Evolutionary conservation across 345 rosid genomes (phyloP), one percentile per base, ranked within the genome.

Genomic region (Reutealis trisperma): DNA sequence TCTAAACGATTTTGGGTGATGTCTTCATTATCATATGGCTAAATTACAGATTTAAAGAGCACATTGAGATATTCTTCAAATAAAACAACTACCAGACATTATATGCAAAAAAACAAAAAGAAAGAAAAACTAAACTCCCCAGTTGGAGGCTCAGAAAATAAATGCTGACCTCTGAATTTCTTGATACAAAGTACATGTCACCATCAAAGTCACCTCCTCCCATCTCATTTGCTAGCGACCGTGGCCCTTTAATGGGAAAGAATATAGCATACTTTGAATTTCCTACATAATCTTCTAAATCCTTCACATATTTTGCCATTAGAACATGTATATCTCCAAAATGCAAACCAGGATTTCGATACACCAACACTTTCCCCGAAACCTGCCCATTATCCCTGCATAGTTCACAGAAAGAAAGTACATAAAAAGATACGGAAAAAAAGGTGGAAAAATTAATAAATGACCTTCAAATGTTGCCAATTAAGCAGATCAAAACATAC

Each of bases 181-280:
- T 82, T 41, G 97, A 91, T 32, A 94, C 82, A 73, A 92, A 92
- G 71, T 86, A 94, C 90, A 74, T 58, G 73, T 94, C 97, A 10
- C 97, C 97, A 78, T 94, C 97, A 68, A 78, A 93, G 71, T 94
- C 98, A 37, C 94, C 96, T 11, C 90, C 88, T 4, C 92, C 95
- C 15, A 94, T 91, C 80, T 91, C 97, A 76, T 93, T 97, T 0
- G 91, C 94, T 78, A 94, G 52, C 27, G 98, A 94, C 49, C 98
- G 86, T 4, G 84, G 84, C 63, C 98, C 97, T 65, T 74, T 84
- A 34, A 68, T 61, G 52, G 98, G 87, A 66, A 94, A 91, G 82
- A 94, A 89, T 49, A 93, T 91, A 22, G 78, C 99, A 74, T 86
- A 93, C 79, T 90, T 93, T n/a, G 97, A 85, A 74, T 85, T 87